phyloP scores from a whole-genome alignment of 306 rosid genomes.

The Gillenia trifoliata region DNA sequence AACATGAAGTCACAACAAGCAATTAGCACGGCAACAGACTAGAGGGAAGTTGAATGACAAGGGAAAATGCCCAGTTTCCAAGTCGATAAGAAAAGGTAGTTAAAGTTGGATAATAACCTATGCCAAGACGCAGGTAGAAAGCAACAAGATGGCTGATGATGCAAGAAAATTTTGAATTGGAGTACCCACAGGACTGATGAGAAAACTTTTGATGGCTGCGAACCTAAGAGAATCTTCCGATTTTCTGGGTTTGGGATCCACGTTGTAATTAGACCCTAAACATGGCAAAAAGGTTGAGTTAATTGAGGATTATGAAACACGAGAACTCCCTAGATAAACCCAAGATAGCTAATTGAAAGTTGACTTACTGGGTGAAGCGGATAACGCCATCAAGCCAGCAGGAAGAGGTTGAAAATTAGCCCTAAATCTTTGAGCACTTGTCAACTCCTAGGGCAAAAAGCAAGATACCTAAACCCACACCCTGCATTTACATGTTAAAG shows the following conservation, averaged over 20 bases:
- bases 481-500: constrained; percentile 84
- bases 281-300: constrained; percentile 37
- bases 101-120: neutral
- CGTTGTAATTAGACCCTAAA: constrained; percentile 29
- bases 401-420: constrained; percentile 63
- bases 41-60: neutral
- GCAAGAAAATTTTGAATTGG: neutral
- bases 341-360: constrained; percentile 46
- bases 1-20: neutral
- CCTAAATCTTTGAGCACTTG: constrained; percentile 70
- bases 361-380: constrained; percentile 75
- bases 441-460: constrained; percentile 86
- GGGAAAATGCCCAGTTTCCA: neutral
- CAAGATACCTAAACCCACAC: constrained; percentile 85
- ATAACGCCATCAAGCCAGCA: constrained; percentile 66
- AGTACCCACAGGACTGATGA: constrained; percentile 2
- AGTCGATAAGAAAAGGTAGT: neutral
- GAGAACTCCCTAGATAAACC: constrained; percentile 49
- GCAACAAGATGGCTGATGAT: neutral
- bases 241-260: constrained; percentile 21
- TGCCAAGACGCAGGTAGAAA: neutral
- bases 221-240: constrained; percentile 39
- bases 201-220: constrained; percentile 7
- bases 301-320: constrained; percentile 35
- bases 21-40: neutral